Percentiles rank a stretch among this genome's conserved stretches.
These are phyloP conservation scores for Allomyces arbusculus DNA, from an alignment of 192 early-diverging fungal species.

Conservation along the genomic window DNA sequence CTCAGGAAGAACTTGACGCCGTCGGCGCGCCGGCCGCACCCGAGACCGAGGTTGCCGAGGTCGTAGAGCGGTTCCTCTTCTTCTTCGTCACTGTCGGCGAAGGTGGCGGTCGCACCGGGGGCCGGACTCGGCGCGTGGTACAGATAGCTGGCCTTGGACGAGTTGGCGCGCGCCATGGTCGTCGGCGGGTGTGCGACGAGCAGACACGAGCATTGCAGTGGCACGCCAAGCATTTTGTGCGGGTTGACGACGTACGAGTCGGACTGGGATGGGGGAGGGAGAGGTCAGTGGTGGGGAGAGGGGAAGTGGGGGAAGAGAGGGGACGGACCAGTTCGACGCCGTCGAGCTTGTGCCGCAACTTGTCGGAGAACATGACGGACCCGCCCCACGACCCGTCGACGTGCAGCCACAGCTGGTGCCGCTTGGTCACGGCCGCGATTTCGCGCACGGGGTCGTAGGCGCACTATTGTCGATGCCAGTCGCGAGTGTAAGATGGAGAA, in stretches of 20 bases:
- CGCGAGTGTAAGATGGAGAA: not conserved
- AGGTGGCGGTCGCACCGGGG: not conserved
- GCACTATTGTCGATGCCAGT: slow-evolving; percentile 12
- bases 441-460: slow-evolving; percentile 50
- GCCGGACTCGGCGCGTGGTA: slow-evolving; percentile 18
- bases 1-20: slow-evolving; percentile 56
- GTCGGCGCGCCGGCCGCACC: slow-evolving; percentile 59
- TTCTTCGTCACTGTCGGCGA: not conserved
- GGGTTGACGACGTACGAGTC: slow-evolving; percentile 58
- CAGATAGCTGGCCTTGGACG: slow-evolving; percentile 42
- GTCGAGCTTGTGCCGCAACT: slow-evolving; percentile 17
- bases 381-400: slow-evolving; percentile 67
- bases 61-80: slow-evolving; percentile 27
- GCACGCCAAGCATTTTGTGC: slow-evolving; percentile 62
- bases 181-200: slow-evolving; percentile 24
- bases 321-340: slow-evolving; percentile 22
- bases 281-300: no score
- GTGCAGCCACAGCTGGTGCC: slow-evolving; percentile 49
- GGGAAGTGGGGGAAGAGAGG: no score
- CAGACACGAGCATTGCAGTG: slow-evolving; percentile 57
- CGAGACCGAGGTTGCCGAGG: slow-evolving; percentile 53
- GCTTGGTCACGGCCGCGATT: slow-evolving; percentile 32
- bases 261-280: slow-evolving; percentile 9
- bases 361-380: slow-evolving; percentile 36
- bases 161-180: slow-evolving; percentile 37